phyloP scores from a whole-genome alignment of 495 filamentous ascomycete genomes.

The Pseudotulostoma volvatum region DNA sequence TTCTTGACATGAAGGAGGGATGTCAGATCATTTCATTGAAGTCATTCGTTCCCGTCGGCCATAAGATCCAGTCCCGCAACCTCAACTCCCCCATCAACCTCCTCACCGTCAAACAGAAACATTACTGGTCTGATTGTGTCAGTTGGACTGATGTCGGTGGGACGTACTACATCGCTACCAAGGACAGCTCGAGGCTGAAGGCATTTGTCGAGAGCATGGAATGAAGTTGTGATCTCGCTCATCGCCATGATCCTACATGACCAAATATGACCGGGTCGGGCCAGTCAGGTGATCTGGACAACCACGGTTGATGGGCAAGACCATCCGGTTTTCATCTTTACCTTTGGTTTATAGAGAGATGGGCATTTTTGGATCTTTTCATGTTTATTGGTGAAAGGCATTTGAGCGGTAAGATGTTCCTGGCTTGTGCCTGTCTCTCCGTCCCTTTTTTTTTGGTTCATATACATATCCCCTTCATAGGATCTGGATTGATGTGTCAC shows the following conservation, averaged over 20 bases:
- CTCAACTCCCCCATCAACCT: slow-evolving; percentile 62
- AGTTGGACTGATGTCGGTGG: slow-evolving; percentile 83
- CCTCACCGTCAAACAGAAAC: slow-evolving; percentile 52
- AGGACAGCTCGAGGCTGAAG: slow-evolving; percentile 44
- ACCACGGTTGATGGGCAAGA: neutral
- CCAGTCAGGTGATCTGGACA: neutral
- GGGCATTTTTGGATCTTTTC: too few species aligned
- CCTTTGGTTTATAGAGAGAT: too few species aligned
- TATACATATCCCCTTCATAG: too few species aligned
- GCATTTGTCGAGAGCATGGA: slow-evolving; percentile 26
- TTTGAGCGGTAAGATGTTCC: too few species aligned
- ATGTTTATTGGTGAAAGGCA: too few species aligned
- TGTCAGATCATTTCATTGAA: slow-evolving; percentile 74
- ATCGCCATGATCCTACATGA: too few species aligned
- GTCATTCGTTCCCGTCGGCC: slow-evolving; percentile 57
- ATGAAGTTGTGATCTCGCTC: slow-evolving; percentile 6
- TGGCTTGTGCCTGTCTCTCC: too few species aligned
- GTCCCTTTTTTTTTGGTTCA: too few species aligned
- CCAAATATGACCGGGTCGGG: too few species aligned
- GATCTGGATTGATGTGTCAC: too few species aligned
- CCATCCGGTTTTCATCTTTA: too few species aligned
- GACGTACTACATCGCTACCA: slow-evolving; percentile 74
- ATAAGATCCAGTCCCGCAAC: slow-evolving; percentile 52
- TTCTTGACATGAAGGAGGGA: slow-evolving; percentile 86
- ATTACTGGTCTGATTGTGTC: slow-evolving; percentile 69